Evolutionary conservation across 1,284 basidiomycete genomes (phyloP).

Genomic region (Malassezia obtusa): DNA sequence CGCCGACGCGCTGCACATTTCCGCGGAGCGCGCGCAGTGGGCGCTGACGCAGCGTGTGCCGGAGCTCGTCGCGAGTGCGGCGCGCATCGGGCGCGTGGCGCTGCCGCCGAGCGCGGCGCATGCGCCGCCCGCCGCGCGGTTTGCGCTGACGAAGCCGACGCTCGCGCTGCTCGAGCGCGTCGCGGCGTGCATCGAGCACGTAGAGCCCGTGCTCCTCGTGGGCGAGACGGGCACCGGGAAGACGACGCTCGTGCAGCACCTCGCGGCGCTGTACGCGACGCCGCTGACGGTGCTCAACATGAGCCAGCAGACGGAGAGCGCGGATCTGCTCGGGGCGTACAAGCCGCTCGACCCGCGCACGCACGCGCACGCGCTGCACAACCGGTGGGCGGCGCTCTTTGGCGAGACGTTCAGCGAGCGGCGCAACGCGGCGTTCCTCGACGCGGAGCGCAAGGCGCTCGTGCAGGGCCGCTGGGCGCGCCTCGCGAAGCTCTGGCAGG

Average conservation of each 20-base stretch:
- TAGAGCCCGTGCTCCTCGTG: slow-evolving; percentile 80
- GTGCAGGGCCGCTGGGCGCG: slow-evolving; percentile 75
- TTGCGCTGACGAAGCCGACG: slow-evolving; percentile 82
- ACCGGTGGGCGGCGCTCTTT: slow-evolving; percentile 73
- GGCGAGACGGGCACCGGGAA: slow-evolving; percentile 99
- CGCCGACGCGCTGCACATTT: slow-evolving; percentile 29
- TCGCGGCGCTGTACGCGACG: slow-evolving; percentile 68
- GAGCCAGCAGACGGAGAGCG: slow-evolving; percentile 91
- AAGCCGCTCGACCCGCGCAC: slow-evolving; percentile 71
- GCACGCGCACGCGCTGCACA: slow-evolving; percentile 65
- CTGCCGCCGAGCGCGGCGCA: slow-evolving; percentile 7
- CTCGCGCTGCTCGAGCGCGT: slow-evolving; percentile 71
- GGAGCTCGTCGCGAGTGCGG: slow-evolving; percentile 18
- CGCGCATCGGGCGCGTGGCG: slow-evolving; percentile 9
- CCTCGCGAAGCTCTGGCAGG: slow-evolving; percentile 72
- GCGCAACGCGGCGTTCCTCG: slow-evolving; percentile 80
- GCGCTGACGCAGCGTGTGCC: slow-evolving; percentile 30
- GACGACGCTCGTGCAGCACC: slow-evolving; percentile 80
- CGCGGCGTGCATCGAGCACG: slow-evolving; percentile 61
- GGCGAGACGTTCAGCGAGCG: slow-evolving; percentile 76
- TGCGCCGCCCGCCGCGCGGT: slow-evolving; percentile 49
- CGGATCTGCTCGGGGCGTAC: slow-evolving; percentile 88
- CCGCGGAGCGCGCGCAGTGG: slow-evolving; percentile 33
- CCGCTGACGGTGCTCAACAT: slow-evolving; percentile 81
- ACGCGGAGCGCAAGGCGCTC: slow-evolving; percentile 72